Base-by-base conservation (phyloP, 768 basidiomycete species). In the Rickenella mellea region DNA sequence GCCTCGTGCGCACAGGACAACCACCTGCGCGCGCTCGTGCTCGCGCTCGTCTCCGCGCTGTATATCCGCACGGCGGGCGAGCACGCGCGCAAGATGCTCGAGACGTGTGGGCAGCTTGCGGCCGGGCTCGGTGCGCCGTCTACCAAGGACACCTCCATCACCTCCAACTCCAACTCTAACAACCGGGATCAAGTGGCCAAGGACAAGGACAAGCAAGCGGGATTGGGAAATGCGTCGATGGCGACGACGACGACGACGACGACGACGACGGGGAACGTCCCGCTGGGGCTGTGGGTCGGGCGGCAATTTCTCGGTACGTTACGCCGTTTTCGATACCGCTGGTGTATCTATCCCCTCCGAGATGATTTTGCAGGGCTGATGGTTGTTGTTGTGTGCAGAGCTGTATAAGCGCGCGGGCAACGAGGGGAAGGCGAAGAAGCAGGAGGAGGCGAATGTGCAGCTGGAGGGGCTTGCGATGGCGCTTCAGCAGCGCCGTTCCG, bases 201-300 rank as follows among this genome's bases (percentile, higher is more conserved):
- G 46, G 48, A 39, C 15, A 41, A 39, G 27, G 39, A 39, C 29
- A 36, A 9, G 36, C 36, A 33, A 45, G 50, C 35, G 48, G 44
- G 27, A 21, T 41, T 40, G 5, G 42, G 27, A 7, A 35, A 21
- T 29, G 41, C 43, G 27, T 27, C 27, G 33, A 41, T 31, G 47
- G 45, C 31, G 31, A 40, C 37, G 8, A 44, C 22, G 40, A 43
- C 7, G 49, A 48, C 17, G 53, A 32, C 11, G 52, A 49, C 9
- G 63, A 68, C 38, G 54, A 55, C 2, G 51, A 39, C 19, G 15
- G 83, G 83, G 4, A 84, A 83, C 43, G 80, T 72, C 3, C 71
- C 73, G 27, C 54, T 85, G 53, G 63, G 83, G 17, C 53, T 83
- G 38, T 86, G 85, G 85, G 74, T 80, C 9, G 83, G 83, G 5